Evolutionary conservation across 1,284 basidiomycete species (phyloP).

Genomic region (Ceratobasidium sp.): DNA sequence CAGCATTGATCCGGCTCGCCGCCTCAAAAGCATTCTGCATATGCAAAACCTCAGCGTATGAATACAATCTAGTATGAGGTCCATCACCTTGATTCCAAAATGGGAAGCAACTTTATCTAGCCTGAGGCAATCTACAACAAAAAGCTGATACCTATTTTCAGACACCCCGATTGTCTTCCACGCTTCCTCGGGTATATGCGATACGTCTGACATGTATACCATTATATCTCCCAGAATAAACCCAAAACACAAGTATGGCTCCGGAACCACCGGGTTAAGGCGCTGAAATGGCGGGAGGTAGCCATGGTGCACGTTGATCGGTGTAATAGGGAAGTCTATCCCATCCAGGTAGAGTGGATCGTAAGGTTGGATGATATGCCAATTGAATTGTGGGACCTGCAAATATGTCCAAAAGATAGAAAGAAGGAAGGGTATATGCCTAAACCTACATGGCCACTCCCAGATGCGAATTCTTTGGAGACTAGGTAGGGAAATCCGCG

Average conservation of each 20-base stretch:
- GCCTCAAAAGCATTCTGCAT: constrained; percentile 55
- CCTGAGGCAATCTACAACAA: constrained; percentile 75
- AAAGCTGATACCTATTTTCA: constrained; percentile 47
- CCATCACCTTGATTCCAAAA: constrained; percentile 60
- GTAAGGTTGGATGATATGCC: constrained; percentile 74
- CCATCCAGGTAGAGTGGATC: constrained; percentile 68
- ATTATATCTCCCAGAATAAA: constrained; percentile 70
- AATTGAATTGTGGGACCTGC: constrained; percentile 76
- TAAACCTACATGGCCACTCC: constrained; percentile 72
- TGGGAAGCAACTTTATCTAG: constrained; percentile 70
- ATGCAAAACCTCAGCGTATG: background rate
- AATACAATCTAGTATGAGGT: background rate
- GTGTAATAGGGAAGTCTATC: constrained; percentile 67
- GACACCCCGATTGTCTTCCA: constrained; percentile 59
- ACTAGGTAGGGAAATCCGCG: constrained; percentile 81
- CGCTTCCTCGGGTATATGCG: constrained; percentile 69
- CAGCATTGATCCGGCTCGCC: constrained; percentile 61
- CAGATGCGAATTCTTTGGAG: constrained; percentile 74
- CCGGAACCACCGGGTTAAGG: constrained; percentile 47
- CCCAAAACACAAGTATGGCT: constrained; percentile 71
- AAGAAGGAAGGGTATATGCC: constrained; percentile 22
- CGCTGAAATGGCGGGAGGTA: background rate
- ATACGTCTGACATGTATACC: constrained; percentile 77
- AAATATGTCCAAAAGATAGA: too few relatives aligned
- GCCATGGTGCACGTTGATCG: constrained; percentile 57